Evolutionary conservation across 106 monocot genomes (phyloP), one percentile per base, ranked within the genome.

Genomic region (Acanthochlamys bracteata): DNA sequence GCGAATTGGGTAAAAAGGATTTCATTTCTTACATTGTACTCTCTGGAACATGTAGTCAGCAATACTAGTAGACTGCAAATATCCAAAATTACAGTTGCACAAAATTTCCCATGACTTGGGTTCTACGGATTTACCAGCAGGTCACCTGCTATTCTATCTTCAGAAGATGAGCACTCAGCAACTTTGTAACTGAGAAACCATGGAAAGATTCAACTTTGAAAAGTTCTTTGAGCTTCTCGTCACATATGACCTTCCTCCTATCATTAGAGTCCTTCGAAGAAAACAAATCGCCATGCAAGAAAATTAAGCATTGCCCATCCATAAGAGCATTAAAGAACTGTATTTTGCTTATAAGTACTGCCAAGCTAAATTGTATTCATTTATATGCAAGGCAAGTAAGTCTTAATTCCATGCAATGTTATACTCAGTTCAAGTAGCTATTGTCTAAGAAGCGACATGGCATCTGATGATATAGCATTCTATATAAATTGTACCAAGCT

Each of bases 101-200:
- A 83, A 88, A 88, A 83, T 75, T 78, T 59, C 72, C 75, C 69
- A 57, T 56, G 42, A 47, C 54, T 61, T 67, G 73, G 60, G 73
- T 68, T 66, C 42, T 19, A 60, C 40, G 25, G 20, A 46, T 24
- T 55, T 62, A 24, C 71, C 47, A 52, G 49, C 24, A 20, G 42
- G 24, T 11, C 23, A 49, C 49, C 54, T 72, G 71, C 76, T 79
- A 41, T 64, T 85, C 76, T 23, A 75, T 17, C 74, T 95, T 95
- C 60, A 80, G 67, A 47, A 95, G 90, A 78, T 95, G 95, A 76
- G 84, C 70, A 11, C 75, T 20, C n/a, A 95, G 84, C 73, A 90
- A 68, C 74, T 90, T 95, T 2, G 82, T 17, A 67, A 90, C 84
- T 13, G 82, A 69, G 62, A 90, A 95, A 53, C 90, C 90, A 39